Base-by-base conservation (phyloP, 441 rosid species). In the Eruca vesicaria region DNA sequence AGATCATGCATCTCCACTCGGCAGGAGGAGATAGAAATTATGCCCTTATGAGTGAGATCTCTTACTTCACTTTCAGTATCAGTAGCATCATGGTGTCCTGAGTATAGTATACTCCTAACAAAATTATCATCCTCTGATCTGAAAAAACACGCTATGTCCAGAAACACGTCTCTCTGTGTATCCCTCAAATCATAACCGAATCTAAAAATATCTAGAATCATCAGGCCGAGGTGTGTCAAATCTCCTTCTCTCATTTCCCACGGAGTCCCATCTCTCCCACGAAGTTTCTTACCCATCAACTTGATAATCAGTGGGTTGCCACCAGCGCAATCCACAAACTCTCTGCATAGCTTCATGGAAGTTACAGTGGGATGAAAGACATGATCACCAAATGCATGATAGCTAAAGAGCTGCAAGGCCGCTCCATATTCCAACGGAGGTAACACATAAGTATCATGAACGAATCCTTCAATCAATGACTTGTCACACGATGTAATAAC, bases 1-100 rank as follows among this genome's bases (percentile, higher is more conserved):
- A 2, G 19, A 45, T 74, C 69, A 64, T 69, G 16, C 63, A 74
- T 59, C 28, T 63, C 71, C 14, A 79, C 48, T 41, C 32, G 69
- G 18, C 52, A 59, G 6, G 2, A 1, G 1, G 63, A 56, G 2
- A 73, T 69, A 15, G 33, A 18, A 16, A 35, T 26, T 0, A 79
- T 48, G 2, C 26, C 69, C 21, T 48, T 73, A 0, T 57, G 31
- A 0, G 7, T 9, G 3, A 63, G 78, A 45, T 31, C 62, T 5
- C 7, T 68, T 6, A 69, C 7, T 57, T 50, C 63, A 21, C 52
- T 68, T 35, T 35, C 41, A 35, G 41, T 19, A 20, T 28, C 31
- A 28, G 31, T n/a, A 66, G n/a, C 18, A 2, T 63, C 41, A 12
- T 19, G 7, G 14, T 55, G 31, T 8, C 69, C 66, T 2, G 26